These are phyloP conservation scores for Xylariaceae sp. DNA, from an alignment of 2,329 filamentous ascomycete species.

Conservation along the genomic window DNA sequence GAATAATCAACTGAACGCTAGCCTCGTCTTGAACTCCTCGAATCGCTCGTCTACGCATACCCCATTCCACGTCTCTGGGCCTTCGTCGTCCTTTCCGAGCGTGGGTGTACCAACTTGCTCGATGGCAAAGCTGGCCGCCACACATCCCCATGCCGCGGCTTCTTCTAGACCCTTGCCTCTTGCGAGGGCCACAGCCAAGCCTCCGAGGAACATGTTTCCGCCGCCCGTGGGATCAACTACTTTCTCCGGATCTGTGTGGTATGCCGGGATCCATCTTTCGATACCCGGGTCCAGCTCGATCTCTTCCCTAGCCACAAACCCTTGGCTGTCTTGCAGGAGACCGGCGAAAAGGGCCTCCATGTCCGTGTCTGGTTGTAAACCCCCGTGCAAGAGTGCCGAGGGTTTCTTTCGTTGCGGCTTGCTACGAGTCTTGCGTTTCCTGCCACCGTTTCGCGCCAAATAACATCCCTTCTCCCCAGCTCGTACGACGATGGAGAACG, in stretches of 20 bases:
- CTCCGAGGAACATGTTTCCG: constrained; percentile 80
- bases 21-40: constrained; percentile 42
- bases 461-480: constrained; percentile 70
- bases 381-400: constrained; percentile 40
- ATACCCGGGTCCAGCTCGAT: constrained; percentile 61
- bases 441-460: constrained; percentile 53
- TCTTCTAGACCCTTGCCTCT: constrained; percentile 59
- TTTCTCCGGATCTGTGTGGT: constrained; percentile 48
- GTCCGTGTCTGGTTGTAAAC: constrained; percentile 55
- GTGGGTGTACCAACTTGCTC: constrained; percentile 85
- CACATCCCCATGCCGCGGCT: constrained; percentile 71
- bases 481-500: constrained; percentile 64
- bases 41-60: constrained; percentile 49
- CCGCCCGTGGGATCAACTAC: constrained; percentile 94
- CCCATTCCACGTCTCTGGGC: constrained; percentile 59
- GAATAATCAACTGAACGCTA: constrained; percentile 24
- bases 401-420: constrained; percentile 35
- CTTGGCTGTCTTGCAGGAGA: constrained; percentile 49
- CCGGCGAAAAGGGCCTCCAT: constrained; percentile 60
- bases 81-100: constrained; percentile 39
- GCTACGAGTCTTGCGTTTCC: constrained; percentile 34
- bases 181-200: constrained; percentile 54
- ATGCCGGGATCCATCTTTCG: constrained; percentile 74
- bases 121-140: constrained; percentile 88
- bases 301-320: constrained; percentile 51